Percentiles rank a stretch among this genome's conserved stretches.
Conservation (phyloP, 1,284 basidiomycete genomes). For the Violaceomyces palustris region DNA sequence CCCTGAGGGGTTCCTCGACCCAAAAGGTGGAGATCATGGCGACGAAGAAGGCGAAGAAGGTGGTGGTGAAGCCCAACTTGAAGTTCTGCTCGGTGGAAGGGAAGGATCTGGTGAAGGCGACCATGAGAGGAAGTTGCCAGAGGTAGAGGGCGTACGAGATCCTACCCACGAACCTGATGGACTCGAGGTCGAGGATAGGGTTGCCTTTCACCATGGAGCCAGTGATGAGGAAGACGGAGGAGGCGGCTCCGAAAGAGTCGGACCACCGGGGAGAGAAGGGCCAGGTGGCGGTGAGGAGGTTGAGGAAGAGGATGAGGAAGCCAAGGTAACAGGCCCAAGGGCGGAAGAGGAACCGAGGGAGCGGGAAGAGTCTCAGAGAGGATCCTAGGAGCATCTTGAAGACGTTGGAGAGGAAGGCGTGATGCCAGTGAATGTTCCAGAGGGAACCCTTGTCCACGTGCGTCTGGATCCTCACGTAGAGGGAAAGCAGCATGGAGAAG, state of each 20-base stretch:
- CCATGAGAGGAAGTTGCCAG: constrained; percentile 21
- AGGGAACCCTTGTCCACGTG: too few species aligned
- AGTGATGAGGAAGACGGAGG: constrained; percentile 6
- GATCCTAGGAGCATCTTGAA: constrained; percentile 24
- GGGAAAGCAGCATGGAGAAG: constrained; percentile 8
- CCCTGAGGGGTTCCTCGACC: constrained; percentile 22
- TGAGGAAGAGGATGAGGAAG: constrained; percentile 10
- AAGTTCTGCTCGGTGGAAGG: constrained; percentile 9
- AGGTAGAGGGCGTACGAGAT: constrained; percentile 22
- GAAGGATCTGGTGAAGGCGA: too few species aligned
- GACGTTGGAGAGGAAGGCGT: constrained; percentile 13
- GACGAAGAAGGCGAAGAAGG: constrained; percentile 13
- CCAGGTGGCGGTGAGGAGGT: constrained; percentile 12
- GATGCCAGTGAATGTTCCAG: too few species aligned
- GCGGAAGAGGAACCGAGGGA: constrained; percentile 4
- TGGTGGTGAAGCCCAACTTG: constrained; percentile 8
- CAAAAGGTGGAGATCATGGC: constrained; percentile 15
- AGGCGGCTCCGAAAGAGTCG: constrained; percentile 7
- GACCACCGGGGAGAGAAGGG: too few species aligned
- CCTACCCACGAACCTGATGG: constrained; percentile 14
- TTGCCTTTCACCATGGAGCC: constrained; percentile 20
- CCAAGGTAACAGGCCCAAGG: constrained; percentile 7
- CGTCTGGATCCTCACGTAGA: too few species aligned
- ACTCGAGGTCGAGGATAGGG: constrained; percentile 13
- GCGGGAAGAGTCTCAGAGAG: constrained; percentile 9